Evolutionary conservation across 163 green algal species (phyloP), one percentile per base, ranked within the genome.

Genomic region (Coccomyxa subellipsoidea): DNA sequence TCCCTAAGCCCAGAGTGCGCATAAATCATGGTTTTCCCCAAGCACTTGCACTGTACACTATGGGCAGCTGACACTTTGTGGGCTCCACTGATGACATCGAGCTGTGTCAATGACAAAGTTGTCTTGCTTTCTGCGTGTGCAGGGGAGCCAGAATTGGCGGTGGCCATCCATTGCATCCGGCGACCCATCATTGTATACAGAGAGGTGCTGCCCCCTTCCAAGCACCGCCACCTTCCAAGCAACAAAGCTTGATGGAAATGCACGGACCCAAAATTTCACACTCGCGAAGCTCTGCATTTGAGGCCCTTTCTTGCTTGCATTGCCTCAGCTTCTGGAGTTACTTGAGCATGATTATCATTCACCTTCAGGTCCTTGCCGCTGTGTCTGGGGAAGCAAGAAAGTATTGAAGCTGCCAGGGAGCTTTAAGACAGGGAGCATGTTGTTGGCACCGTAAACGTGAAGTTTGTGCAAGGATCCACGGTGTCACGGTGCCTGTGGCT

Each of bases 131-230:
- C 21, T 21, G 66, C 18, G 66, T 27, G 21, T 73, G 66, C 66
- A 73, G 66, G 66, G 27, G 66, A 73, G 66, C 66, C 66, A 23
- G 66, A 73, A 34, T 7, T 73, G 66, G 66, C 66, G n/a, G 66
- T 73, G 21, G 66, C 66, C n/a, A 73, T 73, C 66, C 66, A 73
- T n/a, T 73, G 66, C 66, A 73, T 73, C 31, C 66, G 32, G 7
- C 66, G 66, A 23, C 66, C 66, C 27, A 73, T 73, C n/a, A 6
- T 73, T 4, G 66, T 73, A 23, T 73, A 73, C 66, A 73, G 32
- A 6, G 29, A 73, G 66, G 66, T 73, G 66, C 5, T 2, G 47
- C 47, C 23, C 47, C 3, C 23, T 18, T 59, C n/a, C n/a, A n/a
- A n/a, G n/a, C n/a, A n/a, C n/a, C n/a, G n/a, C n/a, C n/a, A n/a